Conservation (phyloP, 257 asterid genomes). For the Salvia rosmarinus region DNA sequence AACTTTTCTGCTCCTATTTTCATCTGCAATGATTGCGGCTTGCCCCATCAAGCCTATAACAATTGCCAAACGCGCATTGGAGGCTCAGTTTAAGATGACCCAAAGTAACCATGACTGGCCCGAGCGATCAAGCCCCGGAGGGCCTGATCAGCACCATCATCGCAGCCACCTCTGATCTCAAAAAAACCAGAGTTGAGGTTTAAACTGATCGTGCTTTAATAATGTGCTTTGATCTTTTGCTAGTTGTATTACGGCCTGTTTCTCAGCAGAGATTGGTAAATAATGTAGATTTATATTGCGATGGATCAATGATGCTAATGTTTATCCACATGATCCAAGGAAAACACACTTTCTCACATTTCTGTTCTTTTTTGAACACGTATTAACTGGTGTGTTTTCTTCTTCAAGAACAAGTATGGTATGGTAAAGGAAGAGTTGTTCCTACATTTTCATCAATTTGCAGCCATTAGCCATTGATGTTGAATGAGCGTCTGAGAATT, state of each 20-base stretch:
- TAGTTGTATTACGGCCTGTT: constrained; percentile 8
- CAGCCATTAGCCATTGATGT: too few species aligned
- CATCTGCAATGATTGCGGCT: constrained; percentile 42
- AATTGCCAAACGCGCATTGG: constrained; percentile 52
- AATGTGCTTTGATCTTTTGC: background rate
- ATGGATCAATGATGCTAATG: constrained; percentile 18
- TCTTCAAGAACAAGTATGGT: too few species aligned
- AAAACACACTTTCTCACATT: background rate
- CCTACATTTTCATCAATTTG: too few species aligned
- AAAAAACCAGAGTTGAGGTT: constrained; percentile 7
- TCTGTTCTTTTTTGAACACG: too few species aligned
- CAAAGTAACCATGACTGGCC: constrained; percentile 41
- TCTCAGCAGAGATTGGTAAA: constrained; percentile 7
- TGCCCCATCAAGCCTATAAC: constrained; percentile 55
- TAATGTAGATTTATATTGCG: background rate
- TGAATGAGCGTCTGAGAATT: too few species aligned
- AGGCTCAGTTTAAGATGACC: constrained; percentile 39
- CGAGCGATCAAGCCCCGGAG: constrained; percentile 59
- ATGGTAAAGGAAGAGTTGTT: too few species aligned
- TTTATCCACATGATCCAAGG: background rate
- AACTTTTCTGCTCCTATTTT: constrained; percentile 46
- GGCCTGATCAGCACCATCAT: constrained; percentile 87
- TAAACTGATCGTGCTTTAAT: background rate
- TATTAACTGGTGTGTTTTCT: too few species aligned
- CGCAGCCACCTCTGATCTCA: constrained; percentile 25